phyloP scores from a whole-genome alignment of 2,329 filamentous ascomycete genomes.

The Amylocarpus encephaloides region DNA sequence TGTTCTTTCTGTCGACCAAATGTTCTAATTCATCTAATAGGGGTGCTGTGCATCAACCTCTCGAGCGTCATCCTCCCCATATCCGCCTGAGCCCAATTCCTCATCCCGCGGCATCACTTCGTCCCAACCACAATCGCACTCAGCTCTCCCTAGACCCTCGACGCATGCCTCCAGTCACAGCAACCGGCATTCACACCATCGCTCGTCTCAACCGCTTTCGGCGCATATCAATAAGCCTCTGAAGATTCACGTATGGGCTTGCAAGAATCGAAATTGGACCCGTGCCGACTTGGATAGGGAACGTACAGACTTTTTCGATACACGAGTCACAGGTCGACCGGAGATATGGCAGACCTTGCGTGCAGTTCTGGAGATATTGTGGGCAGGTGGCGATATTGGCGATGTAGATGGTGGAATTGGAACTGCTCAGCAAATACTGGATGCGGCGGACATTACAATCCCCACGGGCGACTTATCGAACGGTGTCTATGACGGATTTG shows the following conservation, averaged over 20 bases:
- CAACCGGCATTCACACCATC: constrained; percentile 4
- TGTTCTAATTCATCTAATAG: not conserved
- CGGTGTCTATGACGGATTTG: constrained; percentile 34
- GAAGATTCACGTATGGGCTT: constrained; percentile 58
- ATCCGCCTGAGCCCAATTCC: constrained; percentile 31
- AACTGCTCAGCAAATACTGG: constrained; percentile 74
- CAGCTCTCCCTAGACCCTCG: constrained; percentile 19
- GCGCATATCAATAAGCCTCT: constrained; percentile 66
- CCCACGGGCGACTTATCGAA: constrained; percentile 67
- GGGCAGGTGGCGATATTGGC: constrained; percentile 36
- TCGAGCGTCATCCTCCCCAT: constrained; percentile 7
- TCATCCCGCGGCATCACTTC: constrained; percentile 47
- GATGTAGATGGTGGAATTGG: constrained; percentile 41
- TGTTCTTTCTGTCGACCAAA: not conserved
- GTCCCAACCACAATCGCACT: constrained; percentile 22
- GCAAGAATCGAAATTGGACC: constrained; percentile 62
- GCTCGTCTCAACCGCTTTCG: constrained; percentile 34
- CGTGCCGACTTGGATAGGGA: constrained; percentile 62
- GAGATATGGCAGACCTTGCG: constrained; percentile 78
- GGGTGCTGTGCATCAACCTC: constrained; percentile 7
- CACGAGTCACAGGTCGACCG: constrained; percentile 66
- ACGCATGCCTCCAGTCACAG: constrained; percentile 17
- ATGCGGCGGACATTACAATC: constrained; percentile 69
- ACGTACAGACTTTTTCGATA: constrained; percentile 83
- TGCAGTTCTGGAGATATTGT: constrained; percentile 61